Percentiles rank a stretch among this genome's conserved stretches.
Conservation (phyloP, 352 stramenopile genomes). For the Pythium periplocum region DNA sequence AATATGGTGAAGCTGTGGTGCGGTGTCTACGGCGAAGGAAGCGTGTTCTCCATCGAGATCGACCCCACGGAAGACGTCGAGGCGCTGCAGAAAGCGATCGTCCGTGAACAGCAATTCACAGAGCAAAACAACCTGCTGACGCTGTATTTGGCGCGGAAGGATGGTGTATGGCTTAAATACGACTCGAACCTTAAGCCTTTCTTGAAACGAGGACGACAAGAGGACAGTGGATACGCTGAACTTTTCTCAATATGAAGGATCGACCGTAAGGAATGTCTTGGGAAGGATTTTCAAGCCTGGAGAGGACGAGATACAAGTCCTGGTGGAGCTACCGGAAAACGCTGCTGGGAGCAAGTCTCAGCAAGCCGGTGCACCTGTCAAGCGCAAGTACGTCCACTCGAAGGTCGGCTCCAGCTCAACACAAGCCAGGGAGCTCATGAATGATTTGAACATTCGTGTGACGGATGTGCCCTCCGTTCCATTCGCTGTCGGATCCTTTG, state of each 20-base stretch:
- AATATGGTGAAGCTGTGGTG: too few species aligned
- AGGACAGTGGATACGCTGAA: too few species aligned
- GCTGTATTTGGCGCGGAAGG: too few species aligned
- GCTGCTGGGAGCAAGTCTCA: conserved; percentile 5
- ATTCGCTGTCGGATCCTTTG: conserved; percentile 3
- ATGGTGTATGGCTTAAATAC: too few species aligned
- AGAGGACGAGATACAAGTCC: background rate
- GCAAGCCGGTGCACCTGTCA: conserved; percentile 2
- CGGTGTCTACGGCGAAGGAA: too few species aligned
- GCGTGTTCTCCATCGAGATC: too few species aligned
- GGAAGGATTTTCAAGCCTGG: background rate
- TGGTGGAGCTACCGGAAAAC: conserved; percentile 4
- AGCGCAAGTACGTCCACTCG: conserved; percentile 27
- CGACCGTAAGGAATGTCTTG: background rate
- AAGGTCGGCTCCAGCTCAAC: conserved; percentile 7
- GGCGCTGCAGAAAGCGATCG: too few species aligned
- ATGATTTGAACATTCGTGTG: conserved; percentile 18
- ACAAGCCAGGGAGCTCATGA: conserved; percentile 13
- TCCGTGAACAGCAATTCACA: too few species aligned
- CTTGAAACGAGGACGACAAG: too few species aligned
- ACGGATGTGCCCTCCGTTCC: conserved; percentile 6
- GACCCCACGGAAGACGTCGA: too few species aligned
- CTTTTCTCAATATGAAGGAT: background rate
- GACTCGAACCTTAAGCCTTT: too few species aligned
- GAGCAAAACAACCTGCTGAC: too few species aligned